Evolutionary conservation across 805 yeast genomes (phyloP).

Genomic region (Lachancea mirantina): DNA sequence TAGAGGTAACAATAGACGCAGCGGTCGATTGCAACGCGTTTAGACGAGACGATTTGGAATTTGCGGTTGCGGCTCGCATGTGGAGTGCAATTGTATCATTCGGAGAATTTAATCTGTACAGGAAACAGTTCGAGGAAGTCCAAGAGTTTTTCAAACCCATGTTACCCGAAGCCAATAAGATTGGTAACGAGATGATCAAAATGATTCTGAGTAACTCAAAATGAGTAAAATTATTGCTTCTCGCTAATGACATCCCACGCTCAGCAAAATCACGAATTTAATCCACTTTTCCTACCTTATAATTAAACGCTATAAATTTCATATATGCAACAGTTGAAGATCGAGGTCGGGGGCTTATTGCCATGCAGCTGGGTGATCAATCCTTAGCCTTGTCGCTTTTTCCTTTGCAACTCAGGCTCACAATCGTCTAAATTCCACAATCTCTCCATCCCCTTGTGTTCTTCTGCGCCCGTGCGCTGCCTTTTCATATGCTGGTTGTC

Average conservation of each 20-base stretch:
- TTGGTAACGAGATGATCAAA: conserved; percentile 92
- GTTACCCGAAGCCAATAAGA: conserved; percentile 78
- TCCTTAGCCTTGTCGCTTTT: conserved; percentile 1
- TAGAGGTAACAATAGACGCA: conserved; percentile 74
- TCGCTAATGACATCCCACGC: too few relatives aligned
- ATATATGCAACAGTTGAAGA: too few relatives aligned
- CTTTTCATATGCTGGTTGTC: conserved; percentile 5
- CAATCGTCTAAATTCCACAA: not conserved
- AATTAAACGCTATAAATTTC: too few relatives aligned
- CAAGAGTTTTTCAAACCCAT: conserved; percentile 80
- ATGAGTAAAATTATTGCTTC: too few relatives aligned
- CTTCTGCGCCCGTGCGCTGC: conserved; percentile 1
- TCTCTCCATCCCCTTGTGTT: too few relatives aligned
- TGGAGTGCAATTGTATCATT: conserved; percentile 80
- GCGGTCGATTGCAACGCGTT: conserved; percentile 61
- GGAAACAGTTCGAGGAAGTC: conserved; percentile 63
- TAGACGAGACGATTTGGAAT: conserved; percentile 85
- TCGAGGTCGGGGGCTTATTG: too few relatives aligned
- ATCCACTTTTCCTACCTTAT: too few relatives aligned
- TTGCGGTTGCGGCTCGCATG: conserved; percentile 77
- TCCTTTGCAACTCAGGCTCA: conserved; percentile 5
- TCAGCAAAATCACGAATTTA: too few relatives aligned
- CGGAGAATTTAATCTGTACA: conserved; percentile 69
- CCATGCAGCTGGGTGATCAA: not conserved
- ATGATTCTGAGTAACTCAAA: conserved; percentile 51